A percentile compares a stretch with the other conserved stretches of the same genome.
Evolutionary conservation across 805 yeast species (phyloP).

Genomic region (Pichia cephalocereana): DNA sequence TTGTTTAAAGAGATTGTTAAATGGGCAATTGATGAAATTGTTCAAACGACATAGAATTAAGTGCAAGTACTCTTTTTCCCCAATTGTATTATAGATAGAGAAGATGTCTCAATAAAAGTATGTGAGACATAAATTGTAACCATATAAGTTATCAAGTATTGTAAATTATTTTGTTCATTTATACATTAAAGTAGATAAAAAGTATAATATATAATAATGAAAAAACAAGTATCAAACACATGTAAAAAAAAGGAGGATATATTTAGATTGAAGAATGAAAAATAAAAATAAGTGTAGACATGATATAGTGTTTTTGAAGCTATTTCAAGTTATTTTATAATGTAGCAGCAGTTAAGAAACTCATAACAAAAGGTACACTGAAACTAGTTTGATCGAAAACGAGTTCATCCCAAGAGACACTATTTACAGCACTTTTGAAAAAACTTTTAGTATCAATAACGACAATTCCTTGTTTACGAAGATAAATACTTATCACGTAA

Average conservation of each 20-base stretch:
- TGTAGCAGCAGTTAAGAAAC: conserved; percentile 34
- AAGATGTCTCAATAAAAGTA: no score
- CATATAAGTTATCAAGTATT: no score
- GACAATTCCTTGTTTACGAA: conserved; percentile 46
- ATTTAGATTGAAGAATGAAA: not conserved
- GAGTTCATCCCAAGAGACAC: conserved; percentile 25
- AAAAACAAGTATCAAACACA: no score
- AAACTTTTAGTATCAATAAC: conserved; percentile 23
- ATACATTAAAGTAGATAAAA: not conserved
- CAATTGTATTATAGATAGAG: no score
- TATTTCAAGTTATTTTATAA: not conserved
- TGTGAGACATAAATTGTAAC: no score
- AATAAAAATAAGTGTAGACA: not conserved
- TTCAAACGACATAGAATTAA: not conserved
- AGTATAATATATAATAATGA: not conserved
- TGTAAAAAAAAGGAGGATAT: no score
- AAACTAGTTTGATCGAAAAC: conserved; percentile 54
- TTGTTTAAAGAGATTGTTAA: conserved; percentile 13
- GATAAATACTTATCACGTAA: conserved; percentile 39
- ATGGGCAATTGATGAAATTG: conserved; percentile 11
- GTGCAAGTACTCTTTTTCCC: no score
- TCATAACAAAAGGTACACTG: conserved; percentile 43
- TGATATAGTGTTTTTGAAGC: not conserved
- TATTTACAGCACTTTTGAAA: conserved; percentile 5
- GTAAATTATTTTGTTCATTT: no score